phyloP scores from a whole-genome alignment of 805 yeast species.

The Starmera dryadoides region DNA sequence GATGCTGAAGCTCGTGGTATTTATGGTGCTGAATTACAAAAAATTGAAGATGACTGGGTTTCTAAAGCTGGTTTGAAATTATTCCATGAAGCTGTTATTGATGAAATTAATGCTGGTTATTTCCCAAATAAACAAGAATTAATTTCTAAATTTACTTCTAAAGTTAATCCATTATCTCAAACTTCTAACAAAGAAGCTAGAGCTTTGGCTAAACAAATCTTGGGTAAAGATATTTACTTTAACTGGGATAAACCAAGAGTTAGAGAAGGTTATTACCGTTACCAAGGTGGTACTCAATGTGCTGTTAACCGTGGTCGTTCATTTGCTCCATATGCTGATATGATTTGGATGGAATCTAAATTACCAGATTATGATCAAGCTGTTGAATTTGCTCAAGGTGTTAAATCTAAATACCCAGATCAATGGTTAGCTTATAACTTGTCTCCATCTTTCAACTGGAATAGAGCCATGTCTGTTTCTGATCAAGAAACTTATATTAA shows the following conservation, averaged over 20 bases:
- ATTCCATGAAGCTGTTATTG: constrained; percentile 88
- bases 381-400: constrained; percentile 90
- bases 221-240: constrained; percentile 80
- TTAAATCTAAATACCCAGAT: constrained; percentile 69
- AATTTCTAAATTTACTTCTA: constrained; percentile 55
- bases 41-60: constrained; percentile 78
- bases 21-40: constrained; percentile 61
- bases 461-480: constrained; percentile 77
- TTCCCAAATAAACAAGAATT: constrained; percentile 54
- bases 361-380: constrained; percentile 93
- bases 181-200: constrained; percentile 78
- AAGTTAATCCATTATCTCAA: constrained; percentile 69
- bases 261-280: constrained; percentile 95
- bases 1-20: constrained; percentile 75
- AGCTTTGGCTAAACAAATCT: constrained; percentile 60
- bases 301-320: constrained; percentile 96
- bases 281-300: constrained; percentile 94
- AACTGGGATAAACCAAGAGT: constrained; percentile 95
- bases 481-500: constrained; percentile 89
- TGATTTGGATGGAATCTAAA: constrained; percentile 98
- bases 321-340: constrained; percentile 88
- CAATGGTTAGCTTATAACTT: constrained; percentile 97
- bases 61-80: constrained; percentile 75
- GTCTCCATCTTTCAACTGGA: constrained; percentile 98
- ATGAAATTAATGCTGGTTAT: constrained; percentile 59